A percentile compares a stretch with the other conserved stretches of the same genome.
phyloP scores from a whole-genome alignment of 257 asterid species.

The Osmanthus fragrans region DNA sequence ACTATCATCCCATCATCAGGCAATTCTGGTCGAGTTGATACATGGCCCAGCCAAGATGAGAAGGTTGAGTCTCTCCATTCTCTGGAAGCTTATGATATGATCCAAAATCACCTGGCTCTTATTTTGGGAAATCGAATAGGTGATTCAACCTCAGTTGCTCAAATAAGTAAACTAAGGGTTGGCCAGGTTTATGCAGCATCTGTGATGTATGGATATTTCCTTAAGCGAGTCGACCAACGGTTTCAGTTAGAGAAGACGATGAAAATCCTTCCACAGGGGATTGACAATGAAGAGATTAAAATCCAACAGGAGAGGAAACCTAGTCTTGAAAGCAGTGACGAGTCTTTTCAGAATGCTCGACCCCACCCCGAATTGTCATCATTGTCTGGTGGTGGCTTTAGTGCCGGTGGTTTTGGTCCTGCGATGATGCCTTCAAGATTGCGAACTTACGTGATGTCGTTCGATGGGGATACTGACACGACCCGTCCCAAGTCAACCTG shows the following conservation, averaged over 20 bases:
- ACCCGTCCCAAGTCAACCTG: too few species aligned
- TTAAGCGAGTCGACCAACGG: conserved; percentile 83
- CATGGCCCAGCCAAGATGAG: conserved; percentile 60
- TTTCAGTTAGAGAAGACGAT: conserved; percentile 87
- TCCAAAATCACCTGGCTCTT: conserved; percentile 81
- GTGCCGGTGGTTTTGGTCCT: conserved; percentile 33
- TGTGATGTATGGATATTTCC: conserved; percentile 92
- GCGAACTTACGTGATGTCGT: conserved; percentile 74
- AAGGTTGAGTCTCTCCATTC: conserved; percentile 74
- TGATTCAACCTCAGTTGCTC: conserved; percentile 49
- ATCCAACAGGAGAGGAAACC: conserved; percentile 39
- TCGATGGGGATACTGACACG: conserved; percentile 91
- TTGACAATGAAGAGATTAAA: conserved; percentile 29
- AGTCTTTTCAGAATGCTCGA: conserved; percentile 30
- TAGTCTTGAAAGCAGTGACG: conserved; percentile 12
- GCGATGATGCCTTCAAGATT: conserved; percentile 68
- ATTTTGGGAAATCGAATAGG: conserved; percentile 64
- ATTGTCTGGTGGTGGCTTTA: conserved; percentile 39
- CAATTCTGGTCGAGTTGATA: conserved; percentile 52
- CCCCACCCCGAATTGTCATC: conserved; percentile 72
- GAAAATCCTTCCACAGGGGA: conserved; percentile 70
- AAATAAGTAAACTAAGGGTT: conserved; percentile 76
- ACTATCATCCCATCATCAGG: conserved; percentile 56
- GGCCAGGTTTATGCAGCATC: conserved; percentile 97
- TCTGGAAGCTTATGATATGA: conserved; percentile 88